Evolutionary conservation across 345 rosid genomes (phyloP).

Genomic region (Euclidium syriacum): DNA sequence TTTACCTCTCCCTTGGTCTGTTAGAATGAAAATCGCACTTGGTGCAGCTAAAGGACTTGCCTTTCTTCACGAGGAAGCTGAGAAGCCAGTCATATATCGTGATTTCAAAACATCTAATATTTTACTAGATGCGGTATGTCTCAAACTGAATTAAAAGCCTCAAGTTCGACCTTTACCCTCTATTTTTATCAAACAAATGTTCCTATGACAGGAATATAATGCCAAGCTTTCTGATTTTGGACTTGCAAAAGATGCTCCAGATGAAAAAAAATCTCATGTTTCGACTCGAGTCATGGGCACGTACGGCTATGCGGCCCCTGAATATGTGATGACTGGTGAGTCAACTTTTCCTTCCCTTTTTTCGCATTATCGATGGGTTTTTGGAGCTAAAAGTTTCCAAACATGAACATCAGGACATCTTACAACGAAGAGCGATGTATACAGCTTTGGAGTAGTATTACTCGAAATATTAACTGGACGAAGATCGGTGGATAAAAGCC

Average conservation of each 20-base stretch:
- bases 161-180: neutral
- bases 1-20: constrained; percentile 84
- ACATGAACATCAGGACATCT: constrained; percentile 46
- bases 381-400: neutral
- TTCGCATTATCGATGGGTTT: neutral
- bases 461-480: constrained; percentile 86
- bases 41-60: constrained; percentile 86
- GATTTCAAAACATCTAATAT: constrained; percentile 86
- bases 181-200: neutral
- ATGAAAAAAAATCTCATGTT: constrained; percentile 75
- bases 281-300: constrained; percentile 90
- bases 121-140: constrained; percentile 61
- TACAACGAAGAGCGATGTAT: constrained; percentile 79
- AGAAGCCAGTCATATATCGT: constrained; percentile 75
- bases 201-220: constrained; percentile 62
- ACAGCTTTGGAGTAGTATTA: constrained; percentile 83
- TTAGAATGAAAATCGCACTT: constrained; percentile 72
- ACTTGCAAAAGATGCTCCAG: constrained; percentile 84
- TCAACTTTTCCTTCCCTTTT: neutral
- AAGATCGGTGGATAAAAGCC: constrained; percentile 82
- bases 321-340: constrained; percentile 82
- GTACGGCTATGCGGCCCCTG: constrained; percentile 88
- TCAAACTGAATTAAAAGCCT: neutral
- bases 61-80: constrained; percentile 85
- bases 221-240: constrained; percentile 87